Conservation (phyloP, 352 stramenopile genomes). For the Phytophthora cryptogea region DNA sequence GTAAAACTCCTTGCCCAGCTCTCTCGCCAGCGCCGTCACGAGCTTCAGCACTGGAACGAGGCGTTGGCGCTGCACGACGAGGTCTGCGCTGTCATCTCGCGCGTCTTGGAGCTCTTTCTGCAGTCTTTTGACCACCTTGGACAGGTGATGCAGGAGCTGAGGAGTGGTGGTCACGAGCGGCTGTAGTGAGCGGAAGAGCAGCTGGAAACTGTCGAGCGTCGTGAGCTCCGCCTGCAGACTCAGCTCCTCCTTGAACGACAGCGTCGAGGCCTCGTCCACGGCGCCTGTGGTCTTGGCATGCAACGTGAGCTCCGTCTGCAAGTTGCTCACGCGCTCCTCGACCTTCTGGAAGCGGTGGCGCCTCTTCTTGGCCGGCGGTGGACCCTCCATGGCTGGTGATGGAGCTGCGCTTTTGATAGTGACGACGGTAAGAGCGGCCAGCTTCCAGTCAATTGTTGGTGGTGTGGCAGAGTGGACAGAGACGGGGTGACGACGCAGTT, state of each 20-base stretch:
- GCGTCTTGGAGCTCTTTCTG: conserved; percentile 61
- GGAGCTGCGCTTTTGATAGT: conserved; percentile 20
- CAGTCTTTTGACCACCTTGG: conserved; percentile 70
- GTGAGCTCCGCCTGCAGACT: conserved; percentile 80
- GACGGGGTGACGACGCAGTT: neutral
- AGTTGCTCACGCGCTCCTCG: conserved; percentile 75
- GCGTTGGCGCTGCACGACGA: conserved; percentile 72
- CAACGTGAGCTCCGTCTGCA: conserved; percentile 82
- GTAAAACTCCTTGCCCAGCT: conserved; percentile 89
- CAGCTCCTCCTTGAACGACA: conserved; percentile 86
- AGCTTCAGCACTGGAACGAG: conserved; percentile 83
- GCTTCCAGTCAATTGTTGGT: conserved; percentile 28
- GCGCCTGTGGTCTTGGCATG: conserved; percentile 79
- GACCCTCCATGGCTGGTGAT: conserved; percentile 23
- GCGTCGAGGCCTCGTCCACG: conserved; percentile 55
- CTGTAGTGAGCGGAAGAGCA: conserved; percentile 69
- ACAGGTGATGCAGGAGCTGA: conserved; percentile 81
- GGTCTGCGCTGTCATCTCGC: conserved; percentile 21
- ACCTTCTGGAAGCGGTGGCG: conserved; percentile 87
- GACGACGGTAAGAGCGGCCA: conserved; percentile 2
- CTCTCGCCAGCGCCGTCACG: conserved; percentile 75
- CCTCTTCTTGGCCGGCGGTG: conserved; percentile 60
- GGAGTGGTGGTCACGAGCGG: conserved; percentile 80
- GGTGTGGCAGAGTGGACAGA: neutral
- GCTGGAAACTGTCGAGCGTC: conserved; percentile 84